phyloP scores from a whole-genome alignment of 768 basidiomycete genomes.

The Mycena amicta region DNA sequence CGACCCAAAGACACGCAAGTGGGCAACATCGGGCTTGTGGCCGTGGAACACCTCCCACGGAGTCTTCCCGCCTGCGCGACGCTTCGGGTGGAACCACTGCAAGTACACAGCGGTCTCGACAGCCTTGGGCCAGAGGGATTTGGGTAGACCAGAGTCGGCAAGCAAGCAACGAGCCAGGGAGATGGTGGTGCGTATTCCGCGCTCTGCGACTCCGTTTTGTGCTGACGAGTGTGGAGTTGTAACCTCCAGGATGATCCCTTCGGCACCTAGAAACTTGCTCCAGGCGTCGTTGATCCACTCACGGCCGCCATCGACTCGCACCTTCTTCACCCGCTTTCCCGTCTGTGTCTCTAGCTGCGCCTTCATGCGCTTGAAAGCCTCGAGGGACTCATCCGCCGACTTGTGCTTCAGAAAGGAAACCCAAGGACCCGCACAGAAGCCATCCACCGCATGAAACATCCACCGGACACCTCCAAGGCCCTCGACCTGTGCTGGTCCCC shows the following conservation, averaged over 20 bases:
- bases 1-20: slow-evolving; percentile 35
- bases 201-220: slow-evolving; percentile 36
- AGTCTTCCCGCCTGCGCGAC: slow-evolving; percentile 6
- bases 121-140: slow-evolving; percentile 22
- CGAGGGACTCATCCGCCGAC: not conserved
- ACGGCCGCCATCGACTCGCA: slow-evolving; percentile 1
- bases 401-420: slow-evolving; percentile 1
- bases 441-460: slow-evolving; percentile 3
- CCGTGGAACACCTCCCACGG: slow-evolving; percentile 24
- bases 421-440: slow-evolving; percentile 1
- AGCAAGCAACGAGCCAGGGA: slow-evolving; percentile 29
- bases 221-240: slow-evolving; percentile 32
- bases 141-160: slow-evolving; percentile 22
- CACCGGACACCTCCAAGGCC: not conserved
- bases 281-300: slow-evolving; percentile 10
- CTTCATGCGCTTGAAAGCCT: not conserved
- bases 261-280: not conserved
- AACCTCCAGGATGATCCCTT: slow-evolving; percentile 16
- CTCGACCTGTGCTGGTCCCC: slow-evolving; percentile 4
- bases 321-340: not conserved
- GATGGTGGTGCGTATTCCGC: slow-evolving; percentile 28
- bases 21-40: slow-evolving; percentile 27
- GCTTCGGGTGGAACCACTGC: slow-evolving; percentile 9
- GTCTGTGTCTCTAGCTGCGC: slow-evolving; percentile 8
- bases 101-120: slow-evolving; percentile 22